A percentile compares a stretch with the other conserved stretches of the same genome.
phyloP scores from a whole-genome alignment of 1,284 basidiomycete species.

The Ceratorhiza oryzae-sativae region DNA sequence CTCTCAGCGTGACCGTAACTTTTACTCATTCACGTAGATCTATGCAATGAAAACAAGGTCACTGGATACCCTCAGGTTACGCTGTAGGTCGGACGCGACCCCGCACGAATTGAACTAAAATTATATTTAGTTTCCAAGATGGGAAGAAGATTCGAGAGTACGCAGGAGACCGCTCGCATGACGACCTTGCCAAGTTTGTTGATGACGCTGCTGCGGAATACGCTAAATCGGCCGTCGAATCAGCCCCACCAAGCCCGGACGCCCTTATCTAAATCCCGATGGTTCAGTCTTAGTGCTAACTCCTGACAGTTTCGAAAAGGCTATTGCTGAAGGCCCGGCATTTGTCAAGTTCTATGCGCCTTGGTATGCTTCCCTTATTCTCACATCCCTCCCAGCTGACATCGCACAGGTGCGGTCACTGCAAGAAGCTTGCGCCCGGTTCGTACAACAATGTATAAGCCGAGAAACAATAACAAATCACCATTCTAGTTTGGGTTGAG shows the following conservation, averaged over 20 bases:
- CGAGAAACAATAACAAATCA: background rate
- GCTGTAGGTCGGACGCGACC: conserved; percentile 58
- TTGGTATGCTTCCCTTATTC: conserved; percentile 60
- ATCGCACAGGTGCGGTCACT: conserved; percentile 77
- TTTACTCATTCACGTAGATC: conserved; percentile 59
- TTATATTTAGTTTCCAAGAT: conserved; percentile 54
- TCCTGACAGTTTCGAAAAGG: conserved; percentile 58
- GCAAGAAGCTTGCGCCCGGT: conserved; percentile 85
- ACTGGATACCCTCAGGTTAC: conserved; percentile 82
- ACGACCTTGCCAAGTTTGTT: conserved; percentile 62
- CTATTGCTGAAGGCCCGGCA: conserved; percentile 65
- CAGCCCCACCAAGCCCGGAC: conserved; percentile 42
- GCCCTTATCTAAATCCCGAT: conserved; percentile 58
- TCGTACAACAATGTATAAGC: conserved; percentile 41
- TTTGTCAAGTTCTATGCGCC: conserved; percentile 94
- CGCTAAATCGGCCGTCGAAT: conserved; percentile 44
- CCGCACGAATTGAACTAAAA: background rate
- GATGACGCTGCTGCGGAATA: conserved; percentile 52
- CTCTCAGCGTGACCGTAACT: background rate
- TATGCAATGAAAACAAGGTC: conserved; percentile 75
- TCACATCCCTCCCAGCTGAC: conserved; percentile 2
- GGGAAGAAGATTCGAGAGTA: conserved; percentile 70
- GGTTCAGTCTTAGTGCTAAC: conserved; percentile 70
- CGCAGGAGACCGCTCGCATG: conserved; percentile 59
- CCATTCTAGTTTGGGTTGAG: conserved; percentile 63